Evolutionary conservation across 768 basidiomycete species (phyloP).

Genomic region (Russula lepida): DNA sequence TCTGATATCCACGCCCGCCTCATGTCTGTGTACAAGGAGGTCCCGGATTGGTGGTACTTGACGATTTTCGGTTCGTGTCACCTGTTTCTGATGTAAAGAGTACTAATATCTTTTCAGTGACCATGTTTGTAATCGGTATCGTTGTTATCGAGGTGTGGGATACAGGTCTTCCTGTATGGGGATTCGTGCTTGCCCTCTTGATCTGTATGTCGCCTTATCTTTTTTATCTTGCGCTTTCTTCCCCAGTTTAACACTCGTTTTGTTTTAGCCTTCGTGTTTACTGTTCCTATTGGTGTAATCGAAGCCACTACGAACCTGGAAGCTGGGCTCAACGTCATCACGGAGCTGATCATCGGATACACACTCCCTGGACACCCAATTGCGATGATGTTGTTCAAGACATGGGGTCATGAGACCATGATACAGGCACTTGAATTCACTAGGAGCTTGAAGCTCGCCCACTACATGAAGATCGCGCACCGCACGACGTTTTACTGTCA

Average conservation of each 20-base stretch:
- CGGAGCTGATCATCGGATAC: slow-evolving; percentile 76
- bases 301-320: slow-evolving; percentile 76
- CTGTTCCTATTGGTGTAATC: slow-evolving; percentile 48
- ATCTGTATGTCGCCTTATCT: slow-evolving; percentile 36
- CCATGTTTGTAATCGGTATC: slow-evolving; percentile 61
- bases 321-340: slow-evolving; percentile 64
- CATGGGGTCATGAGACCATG: slow-evolving; percentile 68
- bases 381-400: slow-evolving; percentile 85
- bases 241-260: background rate
- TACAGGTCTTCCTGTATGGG: slow-evolving; percentile 64
- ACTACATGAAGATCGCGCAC: slow-evolving; percentile 64
- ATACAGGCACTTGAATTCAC: slow-evolving; percentile 61
- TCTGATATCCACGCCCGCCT: slow-evolving; percentile 79
- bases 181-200: slow-evolving; percentile 61
- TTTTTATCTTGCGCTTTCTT: background rate
- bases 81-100: background rate
- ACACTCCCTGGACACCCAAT: slow-evolving; percentile 67
- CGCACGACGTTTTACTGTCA: slow-evolving; percentile 66
- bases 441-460: slow-evolving; percentile 71
- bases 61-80: slow-evolving; percentile 42
- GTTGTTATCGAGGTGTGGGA: slow-evolving; percentile 65
- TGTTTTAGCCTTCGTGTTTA: slow-evolving; percentile 31
- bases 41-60: slow-evolving; percentile 83
- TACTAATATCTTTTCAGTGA: slow-evolving; percentile 27
- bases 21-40: slow-evolving; percentile 67